phyloP scores from a whole-genome alignment of 2,329 filamentous ascomycete genomes.

The Pyrenophora graminea region DNA sequence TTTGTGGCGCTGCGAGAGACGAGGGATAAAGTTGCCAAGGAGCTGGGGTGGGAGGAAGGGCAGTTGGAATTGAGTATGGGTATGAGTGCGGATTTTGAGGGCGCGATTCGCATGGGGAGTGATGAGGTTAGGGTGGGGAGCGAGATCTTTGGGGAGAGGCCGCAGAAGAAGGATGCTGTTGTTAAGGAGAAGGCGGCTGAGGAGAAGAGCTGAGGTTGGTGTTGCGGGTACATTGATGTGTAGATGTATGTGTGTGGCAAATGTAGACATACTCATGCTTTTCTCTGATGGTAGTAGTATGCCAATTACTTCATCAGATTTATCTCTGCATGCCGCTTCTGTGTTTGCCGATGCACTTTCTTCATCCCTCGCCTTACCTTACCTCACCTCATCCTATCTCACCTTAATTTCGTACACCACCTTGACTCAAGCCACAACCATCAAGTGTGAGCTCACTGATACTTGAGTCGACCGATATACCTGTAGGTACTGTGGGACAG shows the following conservation, averaged over 20 bases:
- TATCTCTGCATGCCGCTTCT: no score
- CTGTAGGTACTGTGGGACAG: no score
- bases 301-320: no score
- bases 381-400: no score
- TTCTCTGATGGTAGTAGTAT: background rate
- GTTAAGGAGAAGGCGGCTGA: conserved; percentile 50
- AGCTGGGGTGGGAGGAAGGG: conserved; percentile 60
- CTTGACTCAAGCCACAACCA: no score
- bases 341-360: no score
- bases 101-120: conserved; percentile 81
- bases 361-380: no score
- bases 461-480: no score
- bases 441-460: no score
- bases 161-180: conserved; percentile 77
- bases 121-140: conserved; percentile 90
- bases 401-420: no score
- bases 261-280: background rate
- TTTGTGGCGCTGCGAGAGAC: conserved; percentile 72
- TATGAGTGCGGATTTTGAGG: conserved; percentile 96
- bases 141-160: conserved; percentile 87
- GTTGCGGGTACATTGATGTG: background rate
- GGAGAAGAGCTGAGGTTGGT: conserved; percentile 16
- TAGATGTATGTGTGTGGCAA: background rate
- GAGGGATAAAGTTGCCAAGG: conserved; percentile 69
- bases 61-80: conserved; percentile 92